Evolutionary conservation across 2,329 filamentous ascomycete species (phyloP).

Genomic region (Claviceps sp.): DNA sequence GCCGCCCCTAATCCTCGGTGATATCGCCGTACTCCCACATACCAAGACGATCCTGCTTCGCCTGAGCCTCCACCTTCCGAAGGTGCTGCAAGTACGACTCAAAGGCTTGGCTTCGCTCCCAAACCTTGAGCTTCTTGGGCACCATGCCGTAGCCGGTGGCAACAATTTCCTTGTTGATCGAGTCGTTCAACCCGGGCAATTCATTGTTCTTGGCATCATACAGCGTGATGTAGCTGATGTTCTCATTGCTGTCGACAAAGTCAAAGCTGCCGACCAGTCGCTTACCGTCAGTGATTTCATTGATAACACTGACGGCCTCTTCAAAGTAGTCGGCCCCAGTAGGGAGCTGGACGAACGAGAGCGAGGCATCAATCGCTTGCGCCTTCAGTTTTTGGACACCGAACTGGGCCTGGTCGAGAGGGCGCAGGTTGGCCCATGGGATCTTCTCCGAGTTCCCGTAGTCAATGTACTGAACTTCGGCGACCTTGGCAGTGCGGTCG

Average conservation of each 20-base stretch:
- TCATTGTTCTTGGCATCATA: constrained; percentile 60
- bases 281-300: constrained; percentile 59
- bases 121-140: constrained; percentile 77
- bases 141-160: constrained; percentile 81
- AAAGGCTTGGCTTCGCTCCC: constrained; percentile 64
- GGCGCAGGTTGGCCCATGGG: constrained; percentile 70
- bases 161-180: constrained; percentile 80
- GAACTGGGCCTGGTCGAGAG: constrained; percentile 72
- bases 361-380: constrained; percentile 74
- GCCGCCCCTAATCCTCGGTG: constrained; percentile 60
- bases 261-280: constrained; percentile 87
- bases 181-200: constrained; percentile 50
- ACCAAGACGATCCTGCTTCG: constrained; percentile 67
- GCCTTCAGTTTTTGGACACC: constrained; percentile 66
- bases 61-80: constrained; percentile 59
- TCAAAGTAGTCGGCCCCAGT: constrained; percentile 67
- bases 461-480: constrained; percentile 89
- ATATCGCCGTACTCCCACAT: constrained; percentile 99
- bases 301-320: constrained; percentile 66
- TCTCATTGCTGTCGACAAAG: constrained; percentile 64
- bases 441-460: constrained; percentile 90
- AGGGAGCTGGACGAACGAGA: constrained; percentile 85
- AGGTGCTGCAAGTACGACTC: constrained; percentile 58
- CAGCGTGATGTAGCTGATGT: constrained; percentile 72
- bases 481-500: constrained; percentile 76